Percentiles rank a stretch among this genome's conserved stretches.
phyloP scores from a whole-genome alignment of 2,329 filamentous ascomycete species.

The Beauveria medogensis region DNA sequence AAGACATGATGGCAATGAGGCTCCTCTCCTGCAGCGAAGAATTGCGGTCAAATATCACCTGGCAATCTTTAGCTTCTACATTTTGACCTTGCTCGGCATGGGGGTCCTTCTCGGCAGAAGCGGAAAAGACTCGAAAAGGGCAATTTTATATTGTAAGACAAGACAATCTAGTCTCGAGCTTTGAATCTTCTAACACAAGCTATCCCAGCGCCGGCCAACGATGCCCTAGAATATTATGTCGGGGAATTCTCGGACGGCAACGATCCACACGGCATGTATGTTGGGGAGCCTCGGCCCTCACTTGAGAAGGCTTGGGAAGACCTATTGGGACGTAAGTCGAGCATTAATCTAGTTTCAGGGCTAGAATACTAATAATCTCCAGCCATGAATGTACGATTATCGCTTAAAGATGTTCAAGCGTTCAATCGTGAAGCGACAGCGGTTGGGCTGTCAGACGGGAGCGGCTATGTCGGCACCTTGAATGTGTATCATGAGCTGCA shows the following conservation, averaged over 20 bases:
- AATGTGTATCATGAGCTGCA: constrained; percentile 10
- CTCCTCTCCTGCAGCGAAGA: background rate
- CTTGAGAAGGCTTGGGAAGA: constrained; percentile 9
- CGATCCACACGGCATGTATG: constrained; percentile 4
- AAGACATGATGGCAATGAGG: background rate
- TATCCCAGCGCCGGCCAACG: constrained; percentile 5
- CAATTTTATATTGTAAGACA: constrained; percentile 3
- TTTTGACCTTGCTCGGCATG: background rate
- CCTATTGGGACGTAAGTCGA: constrained; percentile 3
- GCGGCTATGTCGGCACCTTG: constrained; percentile 9
- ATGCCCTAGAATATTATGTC: constrained; percentile 6
- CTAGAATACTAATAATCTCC: background rate
- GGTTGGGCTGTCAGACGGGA: constrained; percentile 6
- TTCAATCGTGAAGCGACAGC: constrained; percentile 7
- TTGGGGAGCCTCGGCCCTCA: constrained; percentile 8
- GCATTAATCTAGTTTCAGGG: too few species aligned
- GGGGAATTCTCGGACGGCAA: constrained; percentile 5
- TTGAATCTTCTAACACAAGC: background rate
- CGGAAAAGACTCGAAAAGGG: background rate
- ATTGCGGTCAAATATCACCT: background rate
- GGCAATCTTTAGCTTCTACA: constrained; percentile 5
- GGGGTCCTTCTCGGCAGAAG: background rate
- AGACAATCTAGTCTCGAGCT: too few species aligned
- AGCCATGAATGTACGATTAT: constrained; percentile 8
- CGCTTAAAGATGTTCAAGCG: background rate